Evolutionary conservation across 306 rosid species (phyloP), one percentile per base, ranked within the genome.

Genomic region (Benincasa hispida): DNA sequence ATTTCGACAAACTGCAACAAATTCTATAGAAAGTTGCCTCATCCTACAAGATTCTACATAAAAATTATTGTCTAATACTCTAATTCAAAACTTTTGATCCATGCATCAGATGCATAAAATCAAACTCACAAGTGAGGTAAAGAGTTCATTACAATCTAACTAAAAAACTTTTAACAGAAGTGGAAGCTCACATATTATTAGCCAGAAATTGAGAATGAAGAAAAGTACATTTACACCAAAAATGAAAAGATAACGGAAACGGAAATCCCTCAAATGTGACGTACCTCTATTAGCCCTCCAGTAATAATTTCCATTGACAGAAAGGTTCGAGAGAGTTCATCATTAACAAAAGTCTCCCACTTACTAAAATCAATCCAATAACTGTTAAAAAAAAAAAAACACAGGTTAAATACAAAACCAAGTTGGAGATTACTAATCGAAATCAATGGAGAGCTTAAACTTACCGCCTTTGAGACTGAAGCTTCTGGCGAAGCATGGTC

Each of bases 341-440:
- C 97, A 32, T 94, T 94, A 18, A 89, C 80, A 62, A 92, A 91
- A 80, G 87, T 87, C 76, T 90, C 97, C 97, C 96, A 94, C 79
- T 86, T 89, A 83, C 83, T 78, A 63, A 90, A 91, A 87, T 88
- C 93, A 22, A 91, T 91, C 92, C 88, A 87, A 75, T 82, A 94
- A 47, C 93, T 88, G 88, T 82, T 59, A 54, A 59, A n/a, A n/a
- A n/a, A n/a, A n/a, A n/a, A n/a, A 76, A 21, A 50, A 2, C 15
- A 28, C 18, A 14, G 17, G 45, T 50, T 32, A 34, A 30, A 41
- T 21, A 22, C 15, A 58, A 76, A 39, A 61, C 45, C 21, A 17
- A 27, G 10, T 73, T 28, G 53, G 34, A 48, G 50, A 28, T 28
- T 61, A n/a, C 22, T 32, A 61, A 63, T 42, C 74, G 50, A 28